Base-by-base conservation (phyloP, 176 grass and related monocot species). In the Eragrostis nindensis region DNA sequence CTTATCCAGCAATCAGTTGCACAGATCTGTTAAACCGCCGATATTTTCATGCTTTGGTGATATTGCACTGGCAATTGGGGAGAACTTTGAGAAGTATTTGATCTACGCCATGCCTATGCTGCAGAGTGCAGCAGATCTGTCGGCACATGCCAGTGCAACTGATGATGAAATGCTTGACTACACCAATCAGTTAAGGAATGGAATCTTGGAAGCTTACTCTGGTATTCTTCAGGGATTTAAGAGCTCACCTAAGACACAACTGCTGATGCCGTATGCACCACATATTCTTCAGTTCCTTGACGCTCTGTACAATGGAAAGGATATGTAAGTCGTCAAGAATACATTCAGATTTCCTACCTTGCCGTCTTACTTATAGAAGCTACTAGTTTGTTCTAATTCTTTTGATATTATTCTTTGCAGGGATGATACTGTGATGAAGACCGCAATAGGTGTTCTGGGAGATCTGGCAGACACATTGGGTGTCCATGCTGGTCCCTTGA, bases 191-290 rank as follows among this genome's bases (percentile, higher is more conserved):
- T 57, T 96, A 73, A 90, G 93, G 53, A 92, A 90, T 54, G 90
- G 93, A 42, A 96, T 96, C 66, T 87, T 96, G 79, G 93, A 96
- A 82, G 93, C 93, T 75, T 96, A 96, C 84, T 92, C 93, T 81
- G 93, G 93, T 79, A 92, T 96, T 84, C 87, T 96, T 82, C 93
- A 96, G 87, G 93, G 93, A 44, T 96, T 96, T 69, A 96, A 96
- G 82, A 88, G 84, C 56, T 92, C 93, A 56, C 84, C 87, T 5
- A 92, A 92, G 79, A 92, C 87, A 38, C 90, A 92, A 74, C 45
- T 92, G 42, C 46, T 93, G 78, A 85, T 96, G 90, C 82, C 82
- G 2, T 96, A 90, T 90, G 93, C 85, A 32, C 68, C 82, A 11
- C 85, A 96, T 77, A 87, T 96, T 80, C 46, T 96, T 26, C 85